Conservation (phyloP, 1,284 basidiomycete genomes). For the Ganoderma multipileum region DNA sequence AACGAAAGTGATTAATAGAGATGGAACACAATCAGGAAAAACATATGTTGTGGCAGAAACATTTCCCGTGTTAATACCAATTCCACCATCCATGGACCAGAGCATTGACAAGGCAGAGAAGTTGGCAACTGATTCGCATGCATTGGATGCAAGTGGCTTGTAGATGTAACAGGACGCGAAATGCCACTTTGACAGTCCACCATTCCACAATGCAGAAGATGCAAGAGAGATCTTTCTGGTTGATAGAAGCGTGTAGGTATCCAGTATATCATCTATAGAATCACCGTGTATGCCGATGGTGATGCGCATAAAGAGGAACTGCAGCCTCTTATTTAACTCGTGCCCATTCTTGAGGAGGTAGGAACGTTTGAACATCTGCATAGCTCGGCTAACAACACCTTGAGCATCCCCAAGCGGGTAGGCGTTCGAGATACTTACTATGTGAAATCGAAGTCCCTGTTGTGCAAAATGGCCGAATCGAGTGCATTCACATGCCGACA, state of each 20-base stretch:
- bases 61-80: background rate
- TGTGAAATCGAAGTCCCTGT: background rate
- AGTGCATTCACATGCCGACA: no score
- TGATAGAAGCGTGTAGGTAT: background rate
- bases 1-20: no score
- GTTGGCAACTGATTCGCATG: background rate
- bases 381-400: background rate
- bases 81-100: background rate
- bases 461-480: no score
- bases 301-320: background rate
- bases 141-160: no score
- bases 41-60: background rate
- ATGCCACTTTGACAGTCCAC: background rate
- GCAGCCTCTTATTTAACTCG: background rate
- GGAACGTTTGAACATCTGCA: background rate
- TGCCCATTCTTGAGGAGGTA: background rate
- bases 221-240: background rate
- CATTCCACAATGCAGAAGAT: background rate
- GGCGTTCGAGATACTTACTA: background rate
- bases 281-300: background rate
- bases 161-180: background rate
- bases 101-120: background rate
- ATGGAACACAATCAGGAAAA: no score
- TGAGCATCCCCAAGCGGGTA: no score
- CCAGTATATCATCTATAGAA: background rate